Evolutionary conservation across 352 stramenopile species (phyloP).

Genomic region (Pythium guiyangense): DNA sequence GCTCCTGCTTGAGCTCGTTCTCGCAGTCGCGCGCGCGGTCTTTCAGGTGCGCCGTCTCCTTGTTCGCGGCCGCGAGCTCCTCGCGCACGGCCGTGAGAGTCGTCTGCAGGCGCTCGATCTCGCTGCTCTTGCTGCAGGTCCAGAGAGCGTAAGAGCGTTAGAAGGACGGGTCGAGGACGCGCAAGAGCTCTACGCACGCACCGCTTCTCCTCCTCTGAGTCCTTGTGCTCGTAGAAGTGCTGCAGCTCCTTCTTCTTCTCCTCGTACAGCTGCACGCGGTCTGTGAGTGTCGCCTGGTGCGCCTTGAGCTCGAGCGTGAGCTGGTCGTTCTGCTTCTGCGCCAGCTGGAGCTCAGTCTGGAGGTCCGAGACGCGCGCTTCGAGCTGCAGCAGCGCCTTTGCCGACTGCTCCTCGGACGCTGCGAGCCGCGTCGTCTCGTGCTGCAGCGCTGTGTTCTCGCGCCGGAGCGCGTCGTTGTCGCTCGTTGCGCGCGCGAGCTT

Average conservation of each 20-base stretch:
- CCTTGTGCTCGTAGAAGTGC: constrained; percentile 55
- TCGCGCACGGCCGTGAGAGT: constrained; percentile 41
- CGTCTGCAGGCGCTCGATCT: constrained; percentile 52
- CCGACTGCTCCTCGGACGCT: constrained; percentile 30
- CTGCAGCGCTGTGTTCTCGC: constrained; percentile 25
- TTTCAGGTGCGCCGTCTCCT: constrained; percentile 47
- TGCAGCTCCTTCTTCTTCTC: constrained; percentile 66
- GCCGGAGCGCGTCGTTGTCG: constrained; percentile 9
- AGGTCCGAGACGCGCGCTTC: constrained; percentile 34
- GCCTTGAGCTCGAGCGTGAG: constrained; percentile 54
- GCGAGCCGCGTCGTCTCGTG: constrained; percentile 27
- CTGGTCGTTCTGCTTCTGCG: constrained; percentile 52
- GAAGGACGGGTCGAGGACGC: too few species aligned
- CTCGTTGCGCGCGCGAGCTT: constrained; percentile 24
- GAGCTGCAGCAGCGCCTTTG: constrained; percentile 23
- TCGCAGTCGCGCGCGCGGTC: constrained; percentile 32
- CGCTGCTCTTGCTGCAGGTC: constrained; percentile 30
- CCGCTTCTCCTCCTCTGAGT: constrained; percentile 44
- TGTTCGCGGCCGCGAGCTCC: constrained; percentile 40
- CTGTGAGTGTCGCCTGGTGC: constrained; percentile 36
- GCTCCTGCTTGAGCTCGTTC: constrained; percentile 46
- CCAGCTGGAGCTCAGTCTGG: constrained; percentile 46
- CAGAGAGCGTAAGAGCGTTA: neutral
- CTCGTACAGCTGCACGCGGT: constrained; percentile 51
- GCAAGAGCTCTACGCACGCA: constrained; percentile 7